A percentile compares a stretch with the other conserved stretches of the same genome.
These are phyloP conservation scores for Anisodus tanguticus DNA, from an alignment of 257 asterid species.

Conservation along the genomic window DNA sequence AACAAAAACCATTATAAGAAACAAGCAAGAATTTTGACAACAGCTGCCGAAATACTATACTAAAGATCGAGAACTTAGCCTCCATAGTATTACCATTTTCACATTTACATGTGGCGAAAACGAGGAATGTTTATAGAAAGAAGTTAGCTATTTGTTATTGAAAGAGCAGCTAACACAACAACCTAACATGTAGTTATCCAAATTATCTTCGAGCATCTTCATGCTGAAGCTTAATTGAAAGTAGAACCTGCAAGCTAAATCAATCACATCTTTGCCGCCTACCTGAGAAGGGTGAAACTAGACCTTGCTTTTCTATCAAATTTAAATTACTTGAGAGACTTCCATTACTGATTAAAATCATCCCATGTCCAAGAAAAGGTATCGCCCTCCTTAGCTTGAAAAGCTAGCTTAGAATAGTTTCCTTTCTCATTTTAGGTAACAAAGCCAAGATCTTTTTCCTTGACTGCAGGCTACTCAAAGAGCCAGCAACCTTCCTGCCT, in stretches of 20 bases:
- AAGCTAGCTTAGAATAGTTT: not conserved
- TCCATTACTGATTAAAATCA: not conserved
- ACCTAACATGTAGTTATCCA: not conserved
- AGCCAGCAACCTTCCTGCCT: not conserved
- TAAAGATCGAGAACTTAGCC: not conserved
- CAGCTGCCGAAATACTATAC: not conserved
- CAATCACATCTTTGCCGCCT: not conserved
- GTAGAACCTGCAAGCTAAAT: not conserved
- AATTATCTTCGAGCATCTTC: not conserved
- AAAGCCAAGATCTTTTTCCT: not conserved
- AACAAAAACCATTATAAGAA: not conserved
- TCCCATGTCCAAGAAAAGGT: not conserved
- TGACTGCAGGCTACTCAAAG: not conserved
- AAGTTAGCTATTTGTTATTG: not conserved
- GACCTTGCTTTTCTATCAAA: not conserved
- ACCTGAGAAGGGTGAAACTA: not conserved
- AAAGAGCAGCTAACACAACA: not conserved
- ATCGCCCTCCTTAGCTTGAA: not conserved
- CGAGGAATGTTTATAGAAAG: not conserved
- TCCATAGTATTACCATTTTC: not conserved
- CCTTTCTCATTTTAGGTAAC: not conserved
- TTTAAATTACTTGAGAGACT: not conserved
- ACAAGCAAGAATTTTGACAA: not conserved
- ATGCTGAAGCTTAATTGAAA: not conserved
- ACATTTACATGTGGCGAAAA: not conserved